Evolutionary conservation across 1,284 basidiomycete genomes (phyloP).

Genomic region (Erythrobasidium hasegawianum): DNA sequence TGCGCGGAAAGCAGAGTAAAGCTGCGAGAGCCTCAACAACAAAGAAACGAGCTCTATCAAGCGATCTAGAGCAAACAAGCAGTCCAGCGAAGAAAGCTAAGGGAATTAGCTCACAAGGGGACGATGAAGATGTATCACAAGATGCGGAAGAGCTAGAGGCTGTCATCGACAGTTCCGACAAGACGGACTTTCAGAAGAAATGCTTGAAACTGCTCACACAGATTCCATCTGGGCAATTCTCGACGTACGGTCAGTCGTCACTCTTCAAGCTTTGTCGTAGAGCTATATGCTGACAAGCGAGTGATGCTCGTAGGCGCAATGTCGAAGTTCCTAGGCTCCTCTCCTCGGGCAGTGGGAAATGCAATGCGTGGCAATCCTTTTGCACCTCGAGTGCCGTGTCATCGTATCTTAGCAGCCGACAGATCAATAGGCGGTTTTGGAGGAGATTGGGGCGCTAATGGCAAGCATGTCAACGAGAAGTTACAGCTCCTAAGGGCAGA

Average conservation of each 20-base stretch:
- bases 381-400: conserved; percentile 62
- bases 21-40: neutral
- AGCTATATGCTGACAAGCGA: neutral
- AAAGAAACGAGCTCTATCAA: neutral
- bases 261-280: neutral
- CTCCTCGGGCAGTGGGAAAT: conserved; percentile 55
- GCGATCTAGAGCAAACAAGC: neutral
- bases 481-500: conserved; percentile 54
- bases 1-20: conserved; percentile 29
- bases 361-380: conserved; percentile 63
- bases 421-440: conserved; percentile 59
- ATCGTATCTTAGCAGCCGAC: conserved; percentile 61
- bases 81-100: conserved; percentile 5
- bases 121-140: conserved; percentile 6
- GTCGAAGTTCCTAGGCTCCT: conserved; percentile 33
- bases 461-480: conserved; percentile 51
- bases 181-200: conserved; percentile 33
- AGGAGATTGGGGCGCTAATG: conserved; percentile 57
- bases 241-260: conserved; percentile 23
- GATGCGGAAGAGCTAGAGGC: conserved; percentile 26
- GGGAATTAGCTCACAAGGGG: neutral
- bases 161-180: conserved; percentile 27
- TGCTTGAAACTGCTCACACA: conserved; percentile 29
- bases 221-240: conserved; percentile 26
- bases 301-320: conserved; percentile 16